These are phyloP conservation scores for Naganishia randhawae DNA, from an alignment of 768 basidiomycete genomes.

Conservation along the genomic window DNA sequence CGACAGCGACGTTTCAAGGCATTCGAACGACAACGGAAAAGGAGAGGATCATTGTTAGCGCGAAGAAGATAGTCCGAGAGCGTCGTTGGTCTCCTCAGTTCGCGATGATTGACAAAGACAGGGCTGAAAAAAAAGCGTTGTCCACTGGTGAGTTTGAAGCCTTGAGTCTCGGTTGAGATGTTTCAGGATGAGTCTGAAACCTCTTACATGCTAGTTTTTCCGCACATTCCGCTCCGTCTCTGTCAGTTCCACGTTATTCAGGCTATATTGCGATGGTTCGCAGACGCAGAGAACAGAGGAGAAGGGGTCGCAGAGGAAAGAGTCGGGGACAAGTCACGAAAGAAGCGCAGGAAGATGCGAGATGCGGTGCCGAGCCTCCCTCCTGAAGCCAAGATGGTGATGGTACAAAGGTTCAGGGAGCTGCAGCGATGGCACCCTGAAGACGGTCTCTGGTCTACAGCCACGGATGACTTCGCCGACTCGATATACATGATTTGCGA, in stretches of 20 bases:
- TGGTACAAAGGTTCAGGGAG: background rate
- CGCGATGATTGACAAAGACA: background rate
- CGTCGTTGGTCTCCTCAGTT: background rate
- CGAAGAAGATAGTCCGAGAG: too few relatives aligned
- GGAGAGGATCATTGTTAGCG: too few relatives aligned
- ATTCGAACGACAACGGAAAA: too few relatives aligned
- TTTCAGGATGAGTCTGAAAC: background rate
- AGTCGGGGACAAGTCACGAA: background rate
- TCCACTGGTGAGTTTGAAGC: background rate
- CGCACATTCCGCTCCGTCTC: background rate
- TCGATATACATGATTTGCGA: background rate
- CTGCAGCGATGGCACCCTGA: background rate
- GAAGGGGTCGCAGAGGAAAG: background rate
- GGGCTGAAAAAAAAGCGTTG: background rate
- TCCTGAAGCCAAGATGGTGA: background rate
- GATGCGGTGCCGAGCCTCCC: background rate
- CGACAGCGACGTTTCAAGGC: too few relatives aligned
- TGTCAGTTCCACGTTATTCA: constrained; percentile 2
- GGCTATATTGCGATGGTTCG: background rate
- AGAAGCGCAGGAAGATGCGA: background rate
- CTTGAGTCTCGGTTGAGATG: background rate
- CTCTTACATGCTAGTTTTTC: background rate
- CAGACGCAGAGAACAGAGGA: background rate
- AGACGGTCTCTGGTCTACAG: background rate
- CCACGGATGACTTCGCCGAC: background rate